phyloP scores from a whole-genome alignment of 768 basidiomycete species.

The Hygrocybe coccinea region DNA sequence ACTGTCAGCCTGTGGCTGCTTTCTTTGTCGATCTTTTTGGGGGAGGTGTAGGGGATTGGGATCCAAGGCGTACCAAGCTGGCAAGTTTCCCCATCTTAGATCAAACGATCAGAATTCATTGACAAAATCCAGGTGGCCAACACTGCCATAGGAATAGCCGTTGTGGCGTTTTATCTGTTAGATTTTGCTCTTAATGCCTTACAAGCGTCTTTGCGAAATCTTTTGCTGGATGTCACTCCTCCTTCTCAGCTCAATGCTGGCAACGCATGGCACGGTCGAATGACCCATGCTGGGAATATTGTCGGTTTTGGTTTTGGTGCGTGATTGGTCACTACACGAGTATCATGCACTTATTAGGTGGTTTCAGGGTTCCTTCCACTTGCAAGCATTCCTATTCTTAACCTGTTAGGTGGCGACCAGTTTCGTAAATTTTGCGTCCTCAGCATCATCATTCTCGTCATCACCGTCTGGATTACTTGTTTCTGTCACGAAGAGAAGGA shows the following conservation, averaged over 20 bases:
- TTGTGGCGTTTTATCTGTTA: constrained; percentile 86
- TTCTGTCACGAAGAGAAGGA: constrained; percentile 78
- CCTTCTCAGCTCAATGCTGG: constrained; percentile 85
- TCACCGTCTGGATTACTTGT: constrained; percentile 87
- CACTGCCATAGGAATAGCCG: constrained; percentile 78
- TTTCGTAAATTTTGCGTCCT: constrained; percentile 95
- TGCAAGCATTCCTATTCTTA: constrained; percentile 67
- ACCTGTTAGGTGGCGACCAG: constrained; percentile 82
- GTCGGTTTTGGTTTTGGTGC: constrained; percentile 87
- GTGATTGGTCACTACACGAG: constrained; percentile 15
- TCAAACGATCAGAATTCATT: neutral
- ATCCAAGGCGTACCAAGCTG: constrained; percentile 60
- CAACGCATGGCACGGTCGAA: constrained; percentile 97
- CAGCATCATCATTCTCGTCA: constrained; percentile 69
- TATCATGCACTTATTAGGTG: neutral
- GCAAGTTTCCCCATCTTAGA: constrained; percentile 35
- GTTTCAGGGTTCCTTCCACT: constrained; percentile 81
- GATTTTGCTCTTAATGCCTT: constrained; percentile 98
- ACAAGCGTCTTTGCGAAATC: constrained; percentile 87
- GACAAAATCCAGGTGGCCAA: constrained; percentile 46
- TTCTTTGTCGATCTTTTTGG: constrained; percentile 74
- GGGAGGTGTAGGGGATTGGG: constrained; percentile 81
- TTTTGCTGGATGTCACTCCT: constrained; percentile 89
- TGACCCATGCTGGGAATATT: constrained; percentile 96
- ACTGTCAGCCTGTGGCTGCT: constrained; percentile 66